Percentiles rank a stretch among this genome's conserved stretches.
Evolutionary conservation across 768 basidiomycete genomes (phyloP).

Genomic region (Tricholoma terreum): DNA sequence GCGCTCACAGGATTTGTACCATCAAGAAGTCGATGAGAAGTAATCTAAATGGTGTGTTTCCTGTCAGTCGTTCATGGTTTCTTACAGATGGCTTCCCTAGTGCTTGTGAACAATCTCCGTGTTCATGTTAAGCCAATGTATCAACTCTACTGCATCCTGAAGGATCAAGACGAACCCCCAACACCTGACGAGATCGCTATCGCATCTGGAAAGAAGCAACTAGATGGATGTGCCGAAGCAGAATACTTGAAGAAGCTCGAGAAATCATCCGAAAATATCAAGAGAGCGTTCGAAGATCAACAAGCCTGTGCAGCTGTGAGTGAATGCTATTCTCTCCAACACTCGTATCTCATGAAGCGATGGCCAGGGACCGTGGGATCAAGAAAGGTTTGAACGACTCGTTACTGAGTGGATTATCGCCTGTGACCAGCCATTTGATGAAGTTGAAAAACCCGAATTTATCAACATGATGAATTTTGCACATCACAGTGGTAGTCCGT

Average conservation of each 20-base stretch:
- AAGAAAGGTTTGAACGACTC: constrained; percentile 8
- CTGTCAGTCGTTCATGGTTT: too few relatives aligned
- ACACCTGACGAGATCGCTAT: not conserved
- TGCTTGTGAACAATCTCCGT: not conserved
- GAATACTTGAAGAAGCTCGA: not conserved
- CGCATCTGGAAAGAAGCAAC: not conserved
- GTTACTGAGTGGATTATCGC: constrained; percentile 9
- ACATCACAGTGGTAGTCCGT: not conserved
- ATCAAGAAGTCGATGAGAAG: constrained; percentile 10
- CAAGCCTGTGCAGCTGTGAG: not conserved
- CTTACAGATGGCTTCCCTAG: too few relatives aligned
- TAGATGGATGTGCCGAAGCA: not conserved
- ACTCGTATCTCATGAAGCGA: too few relatives aligned
- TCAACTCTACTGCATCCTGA: not conserved
- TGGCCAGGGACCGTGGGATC: constrained; percentile 4
- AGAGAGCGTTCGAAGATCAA: not conserved
- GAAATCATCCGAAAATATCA: not conserved
- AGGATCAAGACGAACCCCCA: not conserved
- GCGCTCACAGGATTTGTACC: constrained; percentile 12
- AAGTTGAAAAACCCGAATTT: constrained; percentile 14
- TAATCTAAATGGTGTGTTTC: constrained; percentile 6
- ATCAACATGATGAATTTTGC: constrained; percentile 10
- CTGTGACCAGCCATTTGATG: constrained; percentile 17
- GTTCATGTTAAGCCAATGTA: not conserved
- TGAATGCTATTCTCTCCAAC: not conserved